Evolutionary conservation across 768 basidiomycete species (phyloP), one percentile per base, ranked within the genome.

Genomic region (Scleroderma citrinum): DNA sequence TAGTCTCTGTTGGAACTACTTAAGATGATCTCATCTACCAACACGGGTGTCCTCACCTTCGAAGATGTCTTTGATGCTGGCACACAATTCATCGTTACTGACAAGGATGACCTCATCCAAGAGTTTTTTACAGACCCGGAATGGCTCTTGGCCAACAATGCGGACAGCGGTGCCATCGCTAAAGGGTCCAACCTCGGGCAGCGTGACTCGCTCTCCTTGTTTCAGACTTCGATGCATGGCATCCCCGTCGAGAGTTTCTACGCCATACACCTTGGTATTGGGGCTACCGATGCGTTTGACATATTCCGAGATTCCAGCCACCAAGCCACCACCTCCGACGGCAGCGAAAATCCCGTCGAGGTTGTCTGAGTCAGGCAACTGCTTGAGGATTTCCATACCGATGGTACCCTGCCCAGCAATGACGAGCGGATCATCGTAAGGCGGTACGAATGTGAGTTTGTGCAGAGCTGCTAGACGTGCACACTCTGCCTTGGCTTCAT

Each of bases 41-140:
- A 6, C 17, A 10, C 29, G 20, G 23, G 20, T 43, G 35, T 7
- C 53, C 72, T 50, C 53, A 91, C 95, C 95, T 73, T 98, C 93
- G 60, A 98, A 99, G 26, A 98, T 87, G 60, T 99, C 96, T 70
- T 98, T 98, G 71, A 98, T 97, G 5, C 93, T 93, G 7, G 96
- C 96, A 63, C 96, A 99, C 39, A 99, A 83, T 65, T 95, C 95
- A 62, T 99, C 96, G 54, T 96, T 98, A 62, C 89, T 81, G 26
- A 87, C 90, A 60, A 85, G 80, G 44, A 93, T 81, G 30, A 98
- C 69, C 2, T 80, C 83, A 57, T 97, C 92, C 17, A 98, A 68
- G 32, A 90, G 74, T 41, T 86, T 74, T 65, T 87, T 76, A 70
- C 95, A 98, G 52, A 99, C 81, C 50, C 95, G 79, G 70, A 97